These are phyloP conservation scores for Metschnikowia matae DNA, from an alignment of 805 yeast genomes.

Conservation along the genomic window DNA sequence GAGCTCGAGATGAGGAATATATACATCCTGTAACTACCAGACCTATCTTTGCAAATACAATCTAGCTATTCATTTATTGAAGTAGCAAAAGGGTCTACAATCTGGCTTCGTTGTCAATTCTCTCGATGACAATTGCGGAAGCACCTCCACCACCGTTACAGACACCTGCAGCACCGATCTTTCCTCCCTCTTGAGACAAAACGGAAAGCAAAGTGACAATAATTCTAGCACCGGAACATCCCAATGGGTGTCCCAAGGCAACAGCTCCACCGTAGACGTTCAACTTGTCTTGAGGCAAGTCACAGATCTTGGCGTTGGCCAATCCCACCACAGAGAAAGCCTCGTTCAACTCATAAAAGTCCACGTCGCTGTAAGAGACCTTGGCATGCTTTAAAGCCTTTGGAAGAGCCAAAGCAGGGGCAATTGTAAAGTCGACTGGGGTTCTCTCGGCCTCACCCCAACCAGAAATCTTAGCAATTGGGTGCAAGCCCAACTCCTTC, in stretches of 20 bases:
- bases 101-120: slow-evolving; percentile 38
- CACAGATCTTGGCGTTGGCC: slow-evolving; percentile 74
- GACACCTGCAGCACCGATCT: slow-evolving; percentile 90
- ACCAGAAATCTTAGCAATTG: slow-evolving; percentile 82
- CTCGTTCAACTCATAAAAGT: slow-evolving; percentile 93
- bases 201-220: slow-evolving; percentile 82
- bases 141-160: slow-evolving; percentile 99
- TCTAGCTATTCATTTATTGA: not conserved
- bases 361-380: slow-evolving; percentile 61
- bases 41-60: not conserved
- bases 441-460: slow-evolving; percentile 99
- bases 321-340: slow-evolving; percentile 96
- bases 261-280: slow-evolving; percentile 96
- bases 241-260: slow-evolving; percentile 92
- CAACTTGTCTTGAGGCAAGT: slow-evolving; percentile 60
- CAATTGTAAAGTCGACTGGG: slow-evolving; percentile 93
- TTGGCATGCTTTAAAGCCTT: slow-evolving; percentile 90
- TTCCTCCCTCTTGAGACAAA: slow-evolving; percentile 72
- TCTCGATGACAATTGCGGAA: slow-evolving; percentile 84
- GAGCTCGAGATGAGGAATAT: slow-evolving; percentile 50
- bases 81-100: slow-evolving; percentile 22
- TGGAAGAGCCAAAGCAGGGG: slow-evolving; percentile 93
- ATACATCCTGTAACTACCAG: slow-evolving; percentile 15
- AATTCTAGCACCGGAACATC: slow-evolving; percentile 94
- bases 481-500: slow-evolving; percentile 80